Percentiles rank a stretch among this genome's conserved stretches.
These are phyloP conservation scores for Coniosporium tulheliwenetii DNA, from an alignment of 2,329 filamentous ascomycete genomes.

Conservation along the genomic window DNA sequence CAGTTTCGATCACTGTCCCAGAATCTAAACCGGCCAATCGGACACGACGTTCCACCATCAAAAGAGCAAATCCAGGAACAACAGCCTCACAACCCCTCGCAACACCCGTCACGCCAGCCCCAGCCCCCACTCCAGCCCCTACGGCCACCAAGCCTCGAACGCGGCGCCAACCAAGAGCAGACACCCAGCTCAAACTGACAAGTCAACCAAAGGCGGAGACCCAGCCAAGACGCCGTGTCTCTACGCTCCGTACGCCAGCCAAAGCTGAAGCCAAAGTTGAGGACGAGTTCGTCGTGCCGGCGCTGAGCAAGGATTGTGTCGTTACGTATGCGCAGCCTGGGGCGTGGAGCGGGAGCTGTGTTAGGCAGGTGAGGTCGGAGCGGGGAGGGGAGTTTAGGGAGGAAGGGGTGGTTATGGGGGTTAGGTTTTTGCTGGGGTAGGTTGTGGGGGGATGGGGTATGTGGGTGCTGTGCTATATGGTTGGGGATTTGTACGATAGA, in stretches of 20 bases:
- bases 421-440: conserved; percentile 4
- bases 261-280: neutral
- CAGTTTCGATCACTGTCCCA: too few species aligned
- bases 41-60: too few species aligned
- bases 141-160: neutral
- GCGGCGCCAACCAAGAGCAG: neutral
- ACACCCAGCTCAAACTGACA: neutral
- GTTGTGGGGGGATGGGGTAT: too few species aligned
- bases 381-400: conserved; percentile 6
- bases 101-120: neutral
- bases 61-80: too few species aligned
- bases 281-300: conserved; percentile 8
- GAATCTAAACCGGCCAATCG: too few species aligned
- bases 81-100: too few species aligned
- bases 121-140: neutral
- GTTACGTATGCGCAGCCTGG: conserved; percentile 15
- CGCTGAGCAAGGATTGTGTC: conserved; percentile 16
- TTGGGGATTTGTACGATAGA: too few species aligned
- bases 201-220: neutral
- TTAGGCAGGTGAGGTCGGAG: conserved; percentile 7
- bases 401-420: conserved; percentile 5
- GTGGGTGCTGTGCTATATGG: too few species aligned
- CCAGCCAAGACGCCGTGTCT: neutral
- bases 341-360: neutral
- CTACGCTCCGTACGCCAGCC: neutral